phyloP scores from a whole-genome alignment of 2,329 filamentous ascomycete genomes.

The Kalmusia sp. region DNA sequence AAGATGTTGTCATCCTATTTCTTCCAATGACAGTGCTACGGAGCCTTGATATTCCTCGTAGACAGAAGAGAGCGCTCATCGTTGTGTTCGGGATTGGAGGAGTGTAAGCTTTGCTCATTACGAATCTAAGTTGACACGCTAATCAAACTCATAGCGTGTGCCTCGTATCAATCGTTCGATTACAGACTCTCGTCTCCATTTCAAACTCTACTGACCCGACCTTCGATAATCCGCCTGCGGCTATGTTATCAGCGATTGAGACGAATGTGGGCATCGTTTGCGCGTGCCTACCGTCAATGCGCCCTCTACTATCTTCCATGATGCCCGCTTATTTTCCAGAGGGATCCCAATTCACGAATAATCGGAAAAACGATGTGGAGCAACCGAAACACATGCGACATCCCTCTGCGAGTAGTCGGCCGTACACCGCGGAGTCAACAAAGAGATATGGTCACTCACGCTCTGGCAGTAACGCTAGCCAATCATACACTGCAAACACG shows the following conservation, averaged over 20 bases:
- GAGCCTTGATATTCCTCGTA: conserved; percentile 38
- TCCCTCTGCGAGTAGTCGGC: conserved; percentile 15
- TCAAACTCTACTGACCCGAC: conserved; percentile 37
- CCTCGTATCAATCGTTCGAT: conserved; percentile 42
- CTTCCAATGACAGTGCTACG: conserved; percentile 40
- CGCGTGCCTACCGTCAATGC: conserved; percentile 45
- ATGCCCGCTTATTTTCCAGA: conserved; percentile 48
- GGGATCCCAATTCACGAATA: conserved; percentile 20
- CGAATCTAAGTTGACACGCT: conserved; percentile 2
- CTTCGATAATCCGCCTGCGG: conserved; percentile 41
- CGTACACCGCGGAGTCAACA: conserved; percentile 12
- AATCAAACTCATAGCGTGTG: conserved; percentile 31
- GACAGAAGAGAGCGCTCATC: conserved; percentile 45
- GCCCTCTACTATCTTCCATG: conserved; percentile 40
- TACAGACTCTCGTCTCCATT: conserved; percentile 37
- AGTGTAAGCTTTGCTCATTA: conserved; percentile 40
- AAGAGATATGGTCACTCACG: conserved; percentile 19
- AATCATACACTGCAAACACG: not conserved
- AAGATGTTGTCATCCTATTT: conserved; percentile 41
- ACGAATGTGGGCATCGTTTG: conserved; percentile 43
- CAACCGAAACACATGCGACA: conserved; percentile 22
- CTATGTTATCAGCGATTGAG: conserved; percentile 42
- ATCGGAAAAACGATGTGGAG: conserved; percentile 27
- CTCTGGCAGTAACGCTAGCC: conserved; percentile 7
- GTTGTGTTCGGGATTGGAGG: conserved; percentile 47